Conservation (phyloP, 257 asterid genomes). For the Capsicum chinense region DNA sequence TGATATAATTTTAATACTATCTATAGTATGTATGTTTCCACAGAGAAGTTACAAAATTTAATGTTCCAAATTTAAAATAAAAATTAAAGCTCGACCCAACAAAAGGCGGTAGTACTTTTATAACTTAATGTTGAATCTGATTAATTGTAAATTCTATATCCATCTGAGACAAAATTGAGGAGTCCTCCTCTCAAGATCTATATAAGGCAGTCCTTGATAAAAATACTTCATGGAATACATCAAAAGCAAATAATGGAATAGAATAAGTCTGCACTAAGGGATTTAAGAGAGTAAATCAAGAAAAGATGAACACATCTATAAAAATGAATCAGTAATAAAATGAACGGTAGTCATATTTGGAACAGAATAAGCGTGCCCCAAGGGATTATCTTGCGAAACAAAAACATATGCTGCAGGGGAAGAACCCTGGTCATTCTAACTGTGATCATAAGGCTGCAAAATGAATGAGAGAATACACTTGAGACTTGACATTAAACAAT, state of each 20-base stretch:
- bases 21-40: neutral
- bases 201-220: neutral
- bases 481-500: conserved; percentile 1
- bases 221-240: conserved; percentile 22
- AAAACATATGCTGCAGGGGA: conserved; percentile 9
- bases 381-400: conserved; percentile 8
- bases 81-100: neutral
- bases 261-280: neutral
- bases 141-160: neutral
- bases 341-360: neutral
- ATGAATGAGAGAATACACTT: conserved; percentile 1
- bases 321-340: neutral
- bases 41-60: neutral
- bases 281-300: conserved; percentile 16
- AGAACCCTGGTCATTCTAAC: neutral
- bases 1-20: neutral
- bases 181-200: conserved; percentile 4
- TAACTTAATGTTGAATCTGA: neutral
- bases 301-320: conserved; percentile 2
- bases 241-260: neutral
- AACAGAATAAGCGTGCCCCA: conserved; percentile 13
- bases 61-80: neutral
- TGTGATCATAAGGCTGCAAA: conserved; percentile 8
- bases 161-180: neutral
- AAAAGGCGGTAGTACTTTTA: neutral